Percentiles rank a stretch among this genome's conserved stretches.
Conservation (phyloP, 208 protist species). For the Leishmania tarentolae region DNA sequence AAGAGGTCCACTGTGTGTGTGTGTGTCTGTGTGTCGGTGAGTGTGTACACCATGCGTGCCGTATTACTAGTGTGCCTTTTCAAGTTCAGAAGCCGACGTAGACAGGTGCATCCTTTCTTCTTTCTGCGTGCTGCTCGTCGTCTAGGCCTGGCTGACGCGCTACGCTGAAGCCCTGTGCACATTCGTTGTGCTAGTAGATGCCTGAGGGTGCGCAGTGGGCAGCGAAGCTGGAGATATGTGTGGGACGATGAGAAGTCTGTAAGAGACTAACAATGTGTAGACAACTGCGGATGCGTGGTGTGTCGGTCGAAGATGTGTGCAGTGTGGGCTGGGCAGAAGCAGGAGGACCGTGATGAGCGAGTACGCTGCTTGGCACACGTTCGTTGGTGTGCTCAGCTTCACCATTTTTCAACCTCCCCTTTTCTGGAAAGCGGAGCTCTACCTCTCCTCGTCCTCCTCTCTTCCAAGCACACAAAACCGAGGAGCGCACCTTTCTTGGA, state of each 20-base stretch:
- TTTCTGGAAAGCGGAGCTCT: neutral
- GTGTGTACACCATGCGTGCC: neutral
- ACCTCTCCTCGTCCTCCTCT: neutral
- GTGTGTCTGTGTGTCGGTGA: neutral
- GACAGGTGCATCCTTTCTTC: neutral
- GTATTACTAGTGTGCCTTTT: neutral
- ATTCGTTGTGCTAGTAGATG: neutral
- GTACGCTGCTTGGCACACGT: neutral
- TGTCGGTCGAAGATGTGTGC: neutral
- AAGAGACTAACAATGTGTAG: neutral
- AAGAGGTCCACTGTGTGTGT: neutral
- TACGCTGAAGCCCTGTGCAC: neutral
- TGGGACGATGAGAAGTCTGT: neutral
- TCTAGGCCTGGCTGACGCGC: neutral
- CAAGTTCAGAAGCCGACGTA: neutral
- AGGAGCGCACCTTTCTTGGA: neutral
- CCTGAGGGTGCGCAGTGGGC: neutral
- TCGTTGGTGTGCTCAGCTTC: neutral
- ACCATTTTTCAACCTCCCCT: neutral
- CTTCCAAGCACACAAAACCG: neutral
- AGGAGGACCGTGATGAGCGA: neutral
- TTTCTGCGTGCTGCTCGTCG: neutral
- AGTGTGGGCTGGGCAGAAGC: neutral
- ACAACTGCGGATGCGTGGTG: neutral
- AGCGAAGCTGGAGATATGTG: neutral